Evolutionary conservation across 192 early-diverging fungal species (phyloP), one percentile per base, ranked within the genome.

Genomic region (Gamsiella multidivaricata): DNA sequence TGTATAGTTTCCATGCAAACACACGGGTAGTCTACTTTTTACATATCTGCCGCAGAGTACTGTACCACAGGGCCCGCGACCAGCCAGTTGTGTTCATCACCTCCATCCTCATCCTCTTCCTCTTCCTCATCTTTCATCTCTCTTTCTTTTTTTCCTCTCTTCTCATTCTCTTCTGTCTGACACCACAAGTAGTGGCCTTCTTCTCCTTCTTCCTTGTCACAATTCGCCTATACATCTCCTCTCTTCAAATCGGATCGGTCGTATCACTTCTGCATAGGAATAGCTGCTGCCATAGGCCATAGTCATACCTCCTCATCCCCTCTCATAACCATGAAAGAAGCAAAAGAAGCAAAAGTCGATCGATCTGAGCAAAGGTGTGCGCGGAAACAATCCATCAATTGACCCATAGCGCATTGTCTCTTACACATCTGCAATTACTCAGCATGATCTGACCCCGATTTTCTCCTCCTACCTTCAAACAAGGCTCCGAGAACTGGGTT

Each of bases 401-500:
- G 32, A 54, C 33, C 52, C 23, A 25, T 25, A 25, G 11, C 11
- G 47, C 47, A 10, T 31, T 29, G 51, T 7, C 29, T 54, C 14
- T 12, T 14, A 41, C 39, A 14, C 39, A 14, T 14, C 8, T 41
- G 39, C 39, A 32, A 6, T 29, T 12, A 26, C 41, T 45, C 23
- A 33, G 12, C 22, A 45, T 60, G 14, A 45, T 41, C 26, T 34
- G 10, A 18, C 31, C 10, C 10, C 15, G 39, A 9, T n/a, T 46
- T 18, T 33, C 12, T 20, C 31, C 4, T 39, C 2, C 43, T 31
- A 1, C 0, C 2, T 37, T 65, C 54, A 82, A n/a, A n/a, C n/a
- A n/a, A n/a, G 80, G 53, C 75, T 85, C 31, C 78, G 79, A 5
- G 81, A 85, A 15, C 67, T 85, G 31, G 84, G 84, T 15, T 85